Conservation (phyloP, 768 basidiomycete species). For the Albatrellus ellisii region DNA sequence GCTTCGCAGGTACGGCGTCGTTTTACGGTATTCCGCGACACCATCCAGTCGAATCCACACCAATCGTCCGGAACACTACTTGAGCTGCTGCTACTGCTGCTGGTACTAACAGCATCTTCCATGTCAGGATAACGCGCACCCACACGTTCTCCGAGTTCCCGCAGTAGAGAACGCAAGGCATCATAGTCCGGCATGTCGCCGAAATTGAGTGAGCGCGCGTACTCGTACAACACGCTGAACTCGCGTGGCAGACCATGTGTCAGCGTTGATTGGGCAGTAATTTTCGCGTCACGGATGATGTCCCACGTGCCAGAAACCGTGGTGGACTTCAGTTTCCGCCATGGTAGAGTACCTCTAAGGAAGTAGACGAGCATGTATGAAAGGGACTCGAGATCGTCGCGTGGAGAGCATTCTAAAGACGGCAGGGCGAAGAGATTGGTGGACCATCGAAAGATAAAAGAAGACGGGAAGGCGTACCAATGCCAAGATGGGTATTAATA, state of each 20-base stretch:
- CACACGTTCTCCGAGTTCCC: slow-evolving; percentile 23
- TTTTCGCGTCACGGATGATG: slow-evolving; percentile 60
- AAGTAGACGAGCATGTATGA: slow-evolving; percentile 82
- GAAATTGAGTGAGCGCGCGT: slow-evolving; percentile 73
- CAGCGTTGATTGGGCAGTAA: slow-evolving; percentile 50
- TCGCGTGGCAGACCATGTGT: slow-evolving; percentile 70
- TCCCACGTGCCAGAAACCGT: slow-evolving; percentile 63
- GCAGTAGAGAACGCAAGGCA: slow-evolving; percentile 64
- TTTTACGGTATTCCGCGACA: slow-evolving; percentile 7
- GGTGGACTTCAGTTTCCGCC: slow-evolving; percentile 59
- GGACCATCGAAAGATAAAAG: slow-evolving; percentile 1
- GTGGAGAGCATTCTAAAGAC: slow-evolving; percentile 50
- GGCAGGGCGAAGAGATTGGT: slow-evolving; percentile 6
- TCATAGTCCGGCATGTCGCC: slow-evolving; percentile 86
- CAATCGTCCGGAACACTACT: slow-evolving; percentile 4
- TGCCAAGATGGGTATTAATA: slow-evolving; percentile 62
- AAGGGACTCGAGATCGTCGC: slow-evolving; percentile 70
- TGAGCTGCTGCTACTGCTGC: background rate
- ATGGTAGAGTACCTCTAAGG: slow-evolving; percentile 63
- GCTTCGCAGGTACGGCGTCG: slow-evolving; percentile 13
- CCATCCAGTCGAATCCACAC: slow-evolving; percentile 14
- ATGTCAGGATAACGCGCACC: slow-evolving; percentile 10
- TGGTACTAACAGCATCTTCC: slow-evolving; percentile 4
- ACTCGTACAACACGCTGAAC: slow-evolving; percentile 67
- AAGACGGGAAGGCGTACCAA: slow-evolving; percentile 32